Conservation (phyloP, 1,139 yeast species). For the Sugiyamaella pinicola region DNA sequence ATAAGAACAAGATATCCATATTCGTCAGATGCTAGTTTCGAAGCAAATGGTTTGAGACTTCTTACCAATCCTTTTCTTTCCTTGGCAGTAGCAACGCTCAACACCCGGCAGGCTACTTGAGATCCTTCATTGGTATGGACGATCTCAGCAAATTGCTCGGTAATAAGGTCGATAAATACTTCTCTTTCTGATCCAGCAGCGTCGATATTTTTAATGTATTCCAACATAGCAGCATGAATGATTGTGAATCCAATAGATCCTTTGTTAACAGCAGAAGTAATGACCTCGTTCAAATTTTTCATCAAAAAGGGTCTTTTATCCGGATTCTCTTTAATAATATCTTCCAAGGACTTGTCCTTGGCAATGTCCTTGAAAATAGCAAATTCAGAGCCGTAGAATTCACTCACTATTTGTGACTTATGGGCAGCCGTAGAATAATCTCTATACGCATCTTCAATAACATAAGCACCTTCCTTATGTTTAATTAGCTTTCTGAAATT, state of each 20-base stretch:
- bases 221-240: slow-evolving; percentile 94
- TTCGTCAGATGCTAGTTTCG: slow-evolving; percentile 77
- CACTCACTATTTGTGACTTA: slow-evolving; percentile 86
- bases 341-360: slow-evolving; percentile 61
- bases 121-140: slow-evolving; percentile 95
- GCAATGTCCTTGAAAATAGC: slow-evolving; percentile 86
- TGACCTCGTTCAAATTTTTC: slow-evolving; percentile 76
- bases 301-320: slow-evolving; percentile 81
- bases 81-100: slow-evolving; percentile 86
- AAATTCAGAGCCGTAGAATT: slow-evolving; percentile 96
- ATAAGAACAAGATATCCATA: slow-evolving; percentile 81
- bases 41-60: slow-evolving; percentile 71
- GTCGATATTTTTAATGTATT: slow-evolving; percentile 70
- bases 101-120: slow-evolving; percentile 79
- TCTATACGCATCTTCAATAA: slow-evolving; percentile 88
- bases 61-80: slow-evolving; percentile 82
- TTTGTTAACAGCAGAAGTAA: slow-evolving; percentile 87
- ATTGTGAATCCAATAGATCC: slow-evolving; percentile 97
- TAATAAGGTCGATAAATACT: slow-evolving; percentile 78
- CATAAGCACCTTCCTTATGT: slow-evolving; percentile 99
- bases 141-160: slow-evolving; percentile 90
- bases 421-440: slow-evolving; percentile 84
- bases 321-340: slow-evolving; percentile 67
- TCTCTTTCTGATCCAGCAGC: slow-evolving; percentile 63
- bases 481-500: slow-evolving; percentile 88